These are phyloP conservation scores for Artemisia argyi DNA, from an alignment of 129 eudicot genomes.

Conservation along the genomic window DNA sequence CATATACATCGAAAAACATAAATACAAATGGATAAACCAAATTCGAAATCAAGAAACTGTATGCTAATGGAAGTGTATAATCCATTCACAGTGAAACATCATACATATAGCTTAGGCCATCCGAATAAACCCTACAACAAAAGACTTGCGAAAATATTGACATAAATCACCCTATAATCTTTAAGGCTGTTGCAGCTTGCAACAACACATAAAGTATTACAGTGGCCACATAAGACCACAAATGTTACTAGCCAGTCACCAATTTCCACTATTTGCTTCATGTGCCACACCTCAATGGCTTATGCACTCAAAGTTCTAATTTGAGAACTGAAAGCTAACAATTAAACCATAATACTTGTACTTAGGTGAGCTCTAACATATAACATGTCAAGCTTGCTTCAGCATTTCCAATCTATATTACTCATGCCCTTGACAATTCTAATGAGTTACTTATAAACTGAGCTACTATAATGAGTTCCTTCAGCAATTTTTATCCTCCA, in stretches of 20 bases:
- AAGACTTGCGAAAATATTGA: background rate
- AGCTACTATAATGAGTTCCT: no score
- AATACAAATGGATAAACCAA: background rate
- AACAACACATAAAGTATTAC: no score
- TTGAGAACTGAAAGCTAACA: no score
- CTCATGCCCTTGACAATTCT: background rate
- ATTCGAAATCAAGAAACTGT: background rate
- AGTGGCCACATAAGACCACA: no score
- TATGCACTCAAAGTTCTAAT: no score
- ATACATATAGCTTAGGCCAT: background rate
- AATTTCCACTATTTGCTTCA: no score
- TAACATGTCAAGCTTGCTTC: background rate
- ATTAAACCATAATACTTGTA: background rate
- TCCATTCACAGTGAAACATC: conserved; percentile 4
- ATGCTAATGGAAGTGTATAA: background rate
- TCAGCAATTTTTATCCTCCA: background rate
- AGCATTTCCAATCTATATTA: background rate
- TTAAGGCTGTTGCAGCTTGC: background rate
- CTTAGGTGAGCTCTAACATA: background rate
- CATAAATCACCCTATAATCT: background rate
- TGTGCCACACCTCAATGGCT: no score
- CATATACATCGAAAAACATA: background rate
- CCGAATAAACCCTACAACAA: background rate
- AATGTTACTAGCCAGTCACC: no score
- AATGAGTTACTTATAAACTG: background rate